A percentile compares a stretch with the other conserved stretches of the same genome.
These are phyloP conservation scores for Trypanosoma cruzi DNA, from an alignment of 208 protist species.

Conservation along the genomic window DNA sequence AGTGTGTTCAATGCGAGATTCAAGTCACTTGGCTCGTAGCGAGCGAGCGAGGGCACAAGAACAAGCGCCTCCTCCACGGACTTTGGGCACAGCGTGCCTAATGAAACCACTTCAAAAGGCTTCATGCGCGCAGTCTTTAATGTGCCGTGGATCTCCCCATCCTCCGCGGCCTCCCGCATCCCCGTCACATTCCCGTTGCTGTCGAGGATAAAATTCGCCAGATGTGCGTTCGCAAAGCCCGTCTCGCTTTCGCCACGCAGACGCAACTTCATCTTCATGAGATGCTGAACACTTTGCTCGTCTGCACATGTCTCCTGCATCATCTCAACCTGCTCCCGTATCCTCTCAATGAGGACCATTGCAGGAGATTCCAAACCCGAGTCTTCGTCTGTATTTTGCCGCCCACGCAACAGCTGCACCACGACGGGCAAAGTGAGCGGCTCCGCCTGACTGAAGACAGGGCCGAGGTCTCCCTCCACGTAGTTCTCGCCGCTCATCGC, in stretches of 20 bases:
- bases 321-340: slow-evolving; percentile 58
- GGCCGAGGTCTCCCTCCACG: slow-evolving; percentile 71
- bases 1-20: slow-evolving; percentile 23
- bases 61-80: slow-evolving; percentile 65
- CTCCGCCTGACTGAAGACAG: slow-evolving; percentile 64
- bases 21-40: slow-evolving; percentile 71
- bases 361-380: slow-evolving; percentile 14
- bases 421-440: slow-evolving; percentile 77
- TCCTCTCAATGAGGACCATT: slow-evolving; percentile 40
- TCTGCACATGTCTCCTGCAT: slow-evolving; percentile 59
- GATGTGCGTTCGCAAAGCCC: slow-evolving; percentile 41
- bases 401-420: slow-evolving; percentile 46
- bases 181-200: slow-evolving; percentile 27
- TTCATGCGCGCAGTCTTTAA: slow-evolving; percentile 44
- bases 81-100: slow-evolving; percentile 71
- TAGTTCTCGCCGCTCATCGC: slow-evolving; percentile 72
- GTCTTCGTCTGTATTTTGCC: slow-evolving; percentile 34
- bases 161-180: slow-evolving; percentile 25
- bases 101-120: slow-evolving; percentile 77
- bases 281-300: slow-evolving; percentile 29
- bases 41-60: slow-evolving; percentile 75
- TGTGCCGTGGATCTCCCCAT: slow-evolving; percentile 30
- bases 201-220: slow-evolving; percentile 42
- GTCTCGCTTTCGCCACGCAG: slow-evolving; percentile 28
- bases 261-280: slow-evolving; percentile 38